Base-by-base conservation (phyloP, 2,329 filamentous ascomycete genomes). In the Microcera coccophila region DNA sequence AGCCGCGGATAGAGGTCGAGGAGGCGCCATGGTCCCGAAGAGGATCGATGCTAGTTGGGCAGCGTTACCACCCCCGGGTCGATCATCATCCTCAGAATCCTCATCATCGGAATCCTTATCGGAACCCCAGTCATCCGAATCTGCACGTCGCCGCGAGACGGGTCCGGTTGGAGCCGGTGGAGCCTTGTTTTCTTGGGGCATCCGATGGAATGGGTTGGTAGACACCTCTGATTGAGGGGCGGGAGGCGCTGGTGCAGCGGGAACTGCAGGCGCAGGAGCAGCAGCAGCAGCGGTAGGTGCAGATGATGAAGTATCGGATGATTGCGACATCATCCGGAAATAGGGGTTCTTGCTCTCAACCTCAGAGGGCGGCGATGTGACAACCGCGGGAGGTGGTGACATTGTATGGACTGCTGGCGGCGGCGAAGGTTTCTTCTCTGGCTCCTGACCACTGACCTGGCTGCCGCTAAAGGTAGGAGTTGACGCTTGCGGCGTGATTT, bases 161-260 rank as follows among this genome's bases (percentile, higher is more conserved):
- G 79, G 72, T 45, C 69, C 71, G 53, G 67, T 63, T 36, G 62
- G 65, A 47, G 66, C 58, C 3, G 64, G 66, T 2, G 69, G 62
- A 42, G 72, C 65, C 60, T 74, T 75, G 45, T 69, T 69, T 50
- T 87, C 78, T 55, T 85, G 80, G 4, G 85, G 81, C 62, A 95
- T 81, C 43, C 90, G 86, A 65, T 95, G 87, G 81, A 97, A 98
- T 4, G 93, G 93, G 62, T 98, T 98, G 9, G 88, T 97, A n/a
- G 87, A 90, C 18, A 79, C 75, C 36, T 83, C 76, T 24, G 78
- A 67, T 53, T 57, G 72, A 18, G 55, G 62, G 24, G 59, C 64
- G 19, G 64, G 61, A 21, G 72, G 62, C 22, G 52, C 61, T 38
- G 58, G 62, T 41, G 56, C 64, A 32, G 55, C 60, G 36, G 63